Evolutionary conservation across 441 rosid genomes (phyloP), one percentile per base, ranked within the genome.

Genomic region (Daphne laureola): DNA sequence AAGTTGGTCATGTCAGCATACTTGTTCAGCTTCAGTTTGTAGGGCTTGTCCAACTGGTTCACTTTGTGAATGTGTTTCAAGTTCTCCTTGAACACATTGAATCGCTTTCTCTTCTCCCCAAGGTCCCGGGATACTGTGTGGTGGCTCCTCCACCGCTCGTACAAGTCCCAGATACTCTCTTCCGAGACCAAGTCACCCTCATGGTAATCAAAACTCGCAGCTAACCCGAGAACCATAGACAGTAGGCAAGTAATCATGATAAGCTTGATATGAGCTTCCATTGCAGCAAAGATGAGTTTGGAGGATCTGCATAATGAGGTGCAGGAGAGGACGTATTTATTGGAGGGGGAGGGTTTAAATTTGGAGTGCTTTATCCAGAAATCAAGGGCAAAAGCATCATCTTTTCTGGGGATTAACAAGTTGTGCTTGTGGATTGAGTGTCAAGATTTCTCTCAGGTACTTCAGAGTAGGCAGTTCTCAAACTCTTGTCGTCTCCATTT

Each of bases 91-190:
- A 76, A 76, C 64, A 76, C 71, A 26, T 56, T 69, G 73, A 72
- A 72, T 14, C 73, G 71, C 49, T 27, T 56, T 17, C 54, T 43
- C 59, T 69, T 76, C 61, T 64, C 78, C 7, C 25, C 13, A 3
- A 64, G 65, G 62, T 63, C 53, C 17, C 35, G 51, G 3, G 71
- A 61, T 5, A 73, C 55, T 1, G 65, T 62, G 59, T 72, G 73
- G 65, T 73, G 67, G 75, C 73, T 65, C 69, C 69, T 55, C 77
- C 77, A 68, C 53, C 59, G 54, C 71, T 67, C 75, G 11, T 64
- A 69, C 67, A 76, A 57, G 50, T 72, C 64, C 75, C 71, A 69
- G 27, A 69, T 53, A 14, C 47, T 46, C 50, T 75, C 75, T 6
- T 72, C 68, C 0, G 81, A 76, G 1, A 21, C 64, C 57, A 76